Evolutionary conservation across 164 flowering plant genomes (phyloP), one percentile per base, ranked within the genome.

Genomic region (Nymphaea colorata): DNA sequence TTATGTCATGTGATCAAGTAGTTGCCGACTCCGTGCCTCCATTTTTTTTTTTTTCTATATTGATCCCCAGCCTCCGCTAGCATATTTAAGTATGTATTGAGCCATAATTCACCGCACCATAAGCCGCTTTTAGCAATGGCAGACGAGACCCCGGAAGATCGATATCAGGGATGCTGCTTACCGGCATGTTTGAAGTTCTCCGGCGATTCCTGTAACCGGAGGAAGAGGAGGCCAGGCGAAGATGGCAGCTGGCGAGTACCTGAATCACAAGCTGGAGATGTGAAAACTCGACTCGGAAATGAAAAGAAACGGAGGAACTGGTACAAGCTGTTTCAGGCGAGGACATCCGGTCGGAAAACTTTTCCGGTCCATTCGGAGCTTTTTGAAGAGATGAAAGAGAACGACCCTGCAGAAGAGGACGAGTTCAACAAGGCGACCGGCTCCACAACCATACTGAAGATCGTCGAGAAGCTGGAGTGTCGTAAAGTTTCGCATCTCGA

Each of bases 341-440:
- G 59, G 42, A 79, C 71, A 44, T 67, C 77, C 12, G 72, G 65
- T 18, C 41, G 69, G 67, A 79, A 66, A 67, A 79, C 84, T 5
- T 75, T 76, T 15, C 83, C 81, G 43, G 65, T 76, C 25, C 69
- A 79, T 42, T 15, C 72, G 3, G 2, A 74, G 15, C 61, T 16
- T 63, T 41, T 18, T 6, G 51, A 17, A 55, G 45, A 66, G 43
- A 11, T 18, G 41, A 44, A 44, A 6, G 63, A 7, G 55, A 47
- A 47, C 12, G 55, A 3, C 12, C 55, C 55, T 12, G 11, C 7
- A 2, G 63, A 65, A 42, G 61, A 63, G 18, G 42, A 18, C 3
- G 41, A 14, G 62, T 12, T 41, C 4, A 44, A 47, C 4, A 47
- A 47, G 55, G 55, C 12, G 55, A 47, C 12, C 55, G 2, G 2